Evolutionary conservation across 1,284 basidiomycete species (phyloP), one percentile per base, ranked within the genome.

Genomic region (Rugosomyces carneus): DNA sequence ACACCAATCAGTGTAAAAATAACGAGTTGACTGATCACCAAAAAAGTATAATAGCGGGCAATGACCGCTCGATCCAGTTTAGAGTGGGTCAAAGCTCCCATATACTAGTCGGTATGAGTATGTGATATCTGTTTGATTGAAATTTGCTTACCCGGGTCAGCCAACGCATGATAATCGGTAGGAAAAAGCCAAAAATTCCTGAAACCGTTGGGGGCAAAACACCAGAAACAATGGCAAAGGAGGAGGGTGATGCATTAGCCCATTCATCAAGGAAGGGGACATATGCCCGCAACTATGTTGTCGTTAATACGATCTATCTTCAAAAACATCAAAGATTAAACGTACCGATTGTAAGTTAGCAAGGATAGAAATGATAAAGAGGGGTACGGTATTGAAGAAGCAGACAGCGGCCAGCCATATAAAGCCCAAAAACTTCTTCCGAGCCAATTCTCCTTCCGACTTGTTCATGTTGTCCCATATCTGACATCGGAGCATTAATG

Each of bases 1-100:
- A 94, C 90, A 52, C 89, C 89, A 53, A 96, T 83, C 48, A 97
- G 65, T 19, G 91, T 93, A 70, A 97, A 96, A 63, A 96, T 81
- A 55, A 97, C 74, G 58, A 97, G 69, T 60, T 93, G 90, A 43
- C 84, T 87, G 61, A 94, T 85, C 51, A 95, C 81, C 63, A 96
- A 73, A 76, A 97, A 96, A 5, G 88, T 78, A 60, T 84, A 97
- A 67, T 96, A 96, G 29, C 91, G 81, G 16, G 89, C 90, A 37
- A 93, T 77, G 47, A 96, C 91, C 19, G 86, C 84, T 35, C 93
- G 85, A 57, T 96, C 93, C 38, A 94, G 75, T 35, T 83, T 80
- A 9, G 82, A 85, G 51, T 89, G 84, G 2, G 92, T 84, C 42
- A 78, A 69, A 29, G 81, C 79, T 43, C 90, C 91, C 69, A 91